Percentiles rank a stretch among this genome's conserved stretches.
phyloP scores from a whole-genome alignment of 768 basidiomycete genomes.

The Termitomyces sp. region DNA sequence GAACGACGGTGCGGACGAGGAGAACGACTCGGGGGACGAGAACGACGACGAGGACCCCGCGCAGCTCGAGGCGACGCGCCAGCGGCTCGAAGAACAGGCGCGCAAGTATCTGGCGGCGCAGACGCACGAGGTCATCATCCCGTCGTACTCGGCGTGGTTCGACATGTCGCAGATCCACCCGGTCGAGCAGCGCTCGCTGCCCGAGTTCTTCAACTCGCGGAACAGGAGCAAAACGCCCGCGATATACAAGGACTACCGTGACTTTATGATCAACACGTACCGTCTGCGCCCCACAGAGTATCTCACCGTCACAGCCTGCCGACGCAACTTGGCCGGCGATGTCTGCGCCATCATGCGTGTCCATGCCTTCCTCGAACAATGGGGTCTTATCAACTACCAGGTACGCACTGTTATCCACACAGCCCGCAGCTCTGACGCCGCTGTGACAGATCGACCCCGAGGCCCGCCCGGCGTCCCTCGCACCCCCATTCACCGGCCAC shows the following conservation, averaged over 20 bases:
- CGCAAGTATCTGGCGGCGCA: conserved; percentile 95
- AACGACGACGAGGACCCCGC: conserved; percentile 85
- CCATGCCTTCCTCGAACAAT: conserved; percentile 97
- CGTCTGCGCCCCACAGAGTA: conserved; percentile 92
- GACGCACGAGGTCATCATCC: conserved; percentile 95
- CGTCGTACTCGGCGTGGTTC: conserved; percentile 98
- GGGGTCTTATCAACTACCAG: conserved; percentile 99
- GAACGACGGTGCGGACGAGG: conserved; percentile 75
- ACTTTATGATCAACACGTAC: conserved; percentile 99
- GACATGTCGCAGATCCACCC: conserved; percentile 91
- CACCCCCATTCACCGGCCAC: conserved; percentile 97
- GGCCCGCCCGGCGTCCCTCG: conserved; percentile 87
- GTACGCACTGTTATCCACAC: conserved; percentile 34
- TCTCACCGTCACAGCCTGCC: conserved; percentile 93
- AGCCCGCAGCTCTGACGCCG: not conserved
- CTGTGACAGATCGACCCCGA: conserved; percentile 86
- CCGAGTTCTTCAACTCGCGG: conserved; percentile 96
- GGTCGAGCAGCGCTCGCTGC: conserved; percentile 87
- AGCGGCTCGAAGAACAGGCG: conserved; percentile 79
- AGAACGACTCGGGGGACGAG: conserved; percentile 72
- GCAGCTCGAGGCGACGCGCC: conserved; percentile 74
- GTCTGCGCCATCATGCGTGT: conserved; percentile 99
- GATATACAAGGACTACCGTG: conserved; percentile 98
- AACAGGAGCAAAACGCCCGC: conserved; percentile 94
- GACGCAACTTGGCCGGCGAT: conserved; percentile 94